Conservation (phyloP, 176 grass and related monocot species). For the Eremochloa ophiuroides region DNA sequence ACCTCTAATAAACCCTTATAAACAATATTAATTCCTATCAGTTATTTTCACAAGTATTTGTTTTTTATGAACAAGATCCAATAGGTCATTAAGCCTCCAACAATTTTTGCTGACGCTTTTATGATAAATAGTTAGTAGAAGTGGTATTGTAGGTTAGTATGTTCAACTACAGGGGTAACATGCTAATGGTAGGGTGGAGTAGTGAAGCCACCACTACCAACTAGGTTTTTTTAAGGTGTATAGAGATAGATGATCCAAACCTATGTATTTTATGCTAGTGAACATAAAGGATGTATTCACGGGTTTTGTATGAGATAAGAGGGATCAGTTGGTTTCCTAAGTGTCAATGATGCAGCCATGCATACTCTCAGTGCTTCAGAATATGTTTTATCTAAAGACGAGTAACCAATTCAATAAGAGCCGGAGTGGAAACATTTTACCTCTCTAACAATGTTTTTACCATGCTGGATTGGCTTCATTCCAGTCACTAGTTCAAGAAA, state of each 20-base stretch:
- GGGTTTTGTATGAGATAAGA: not conserved
- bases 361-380: not conserved
- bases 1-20: not conserved
- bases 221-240: not conserved
- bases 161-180: not conserved
- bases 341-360: not conserved
- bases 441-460: slow-evolving; percentile 97
- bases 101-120: too few species aligned
- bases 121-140: not conserved
- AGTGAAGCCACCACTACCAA: not conserved
- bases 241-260: not conserved
- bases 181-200: not conserved
- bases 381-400: not conserved
- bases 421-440: slow-evolving; percentile 26
- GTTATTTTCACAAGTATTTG: too few species aligned
- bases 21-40: not conserved
- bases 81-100: too few species aligned
- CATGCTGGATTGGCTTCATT: slow-evolving; percentile 88
- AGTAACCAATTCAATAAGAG: not conserved
- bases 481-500: slow-evolving; percentile 85
- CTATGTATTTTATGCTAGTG: not conserved
- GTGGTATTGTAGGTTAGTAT: not conserved
- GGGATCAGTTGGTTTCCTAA: not conserved
- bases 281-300: not conserved
- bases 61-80: too few species aligned